Evolutionary conservation across 805 yeast genomes (phyloP).

Genomic region (Candida coleopterorum): DNA sequence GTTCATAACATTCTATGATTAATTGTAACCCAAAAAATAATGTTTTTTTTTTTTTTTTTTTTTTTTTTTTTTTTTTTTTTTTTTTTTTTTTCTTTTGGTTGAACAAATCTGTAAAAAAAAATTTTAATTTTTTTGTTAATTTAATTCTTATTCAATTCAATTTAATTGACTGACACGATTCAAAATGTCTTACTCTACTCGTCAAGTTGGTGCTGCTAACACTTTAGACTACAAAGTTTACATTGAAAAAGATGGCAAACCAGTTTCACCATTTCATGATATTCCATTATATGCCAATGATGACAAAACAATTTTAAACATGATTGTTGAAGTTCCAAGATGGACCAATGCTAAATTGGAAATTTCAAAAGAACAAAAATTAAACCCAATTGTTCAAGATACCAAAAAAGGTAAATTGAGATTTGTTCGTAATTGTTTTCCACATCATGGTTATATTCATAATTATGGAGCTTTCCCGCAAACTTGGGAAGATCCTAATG

Average conservation of each 20-base stretch:
- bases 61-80: too few species aligned
- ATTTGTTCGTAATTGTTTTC: constrained; percentile 96
- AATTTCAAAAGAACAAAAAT: constrained; percentile 74
- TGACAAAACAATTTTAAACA: constrained; percentile 70
- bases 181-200: constrained; percentile 72
- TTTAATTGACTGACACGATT: constrained; percentile 1
- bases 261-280: constrained; percentile 89
- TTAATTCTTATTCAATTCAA: neutral
- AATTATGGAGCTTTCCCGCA: constrained; percentile 99
- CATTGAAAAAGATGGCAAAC: constrained; percentile 90
- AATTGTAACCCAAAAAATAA: too few species aligned
- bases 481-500: constrained; percentile 75
- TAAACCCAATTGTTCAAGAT: constrained; percentile 96
- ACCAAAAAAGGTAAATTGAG: constrained; percentile 95
- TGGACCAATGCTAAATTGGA: constrained; percentile 98
- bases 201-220: constrained; percentile 94
- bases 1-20: too few species aligned
- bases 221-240: constrained; percentile 88
- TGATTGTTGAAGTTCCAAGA: constrained; percentile 96
- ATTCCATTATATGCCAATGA: constrained; percentile 81
- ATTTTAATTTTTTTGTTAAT: neutral
- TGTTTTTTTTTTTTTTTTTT: neutral
- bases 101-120: too few species aligned
- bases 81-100: too few species aligned
- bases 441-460: constrained; percentile 97